Evolutionary conservation across 805 yeast genomes (phyloP), one percentile per base, ranked within the genome.

Genomic region (Yamadazyma sp.): DNA sequence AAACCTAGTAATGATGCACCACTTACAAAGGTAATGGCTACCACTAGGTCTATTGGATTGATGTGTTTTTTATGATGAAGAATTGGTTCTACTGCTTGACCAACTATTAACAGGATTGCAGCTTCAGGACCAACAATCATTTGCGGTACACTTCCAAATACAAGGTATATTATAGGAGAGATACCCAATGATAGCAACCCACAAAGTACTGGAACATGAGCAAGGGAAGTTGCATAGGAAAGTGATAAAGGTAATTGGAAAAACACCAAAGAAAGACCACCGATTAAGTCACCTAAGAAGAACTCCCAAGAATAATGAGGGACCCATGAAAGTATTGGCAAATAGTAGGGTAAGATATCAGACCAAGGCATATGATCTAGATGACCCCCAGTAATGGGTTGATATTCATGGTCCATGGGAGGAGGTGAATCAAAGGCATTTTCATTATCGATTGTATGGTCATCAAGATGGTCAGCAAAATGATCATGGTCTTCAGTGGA

Each of bases 261-360:
- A 4, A 93, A 82, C 0, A 96, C 96, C 23, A 89, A 58, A 0
- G 97, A 80, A 4, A 87, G 50, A 0, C 98, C 98, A 2, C 96
- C 95, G 12, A 82, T 59, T 7, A 85, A 50, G 52, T 91, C 98
- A 14, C 78, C 73, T 2, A 75, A 16, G 27, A 80, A 60, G 40
- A 39, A 60, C n/a, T 38, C 42, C 1, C 42, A 27, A 30, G 47
- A 44, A 44, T 84, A 84, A 6, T 69, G 49, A 4, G 75, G 73
- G n/a, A 80, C 42, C 93, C 93, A 84, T 0, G 80, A 68, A 29
- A 73, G 67, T 38, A 79, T 75, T 0, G 91, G 91, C 2, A 83
- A 53, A 47, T 82, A 82, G 52, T 82, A 82, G 0, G 81, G 79
- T 8, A 80, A 49, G 4, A 63, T 46, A 6, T 52, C 58, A 12